Base-by-base conservation (phyloP, 2,329 filamentous ascomycete species). In the Ilyonectria sp. region DNA sequence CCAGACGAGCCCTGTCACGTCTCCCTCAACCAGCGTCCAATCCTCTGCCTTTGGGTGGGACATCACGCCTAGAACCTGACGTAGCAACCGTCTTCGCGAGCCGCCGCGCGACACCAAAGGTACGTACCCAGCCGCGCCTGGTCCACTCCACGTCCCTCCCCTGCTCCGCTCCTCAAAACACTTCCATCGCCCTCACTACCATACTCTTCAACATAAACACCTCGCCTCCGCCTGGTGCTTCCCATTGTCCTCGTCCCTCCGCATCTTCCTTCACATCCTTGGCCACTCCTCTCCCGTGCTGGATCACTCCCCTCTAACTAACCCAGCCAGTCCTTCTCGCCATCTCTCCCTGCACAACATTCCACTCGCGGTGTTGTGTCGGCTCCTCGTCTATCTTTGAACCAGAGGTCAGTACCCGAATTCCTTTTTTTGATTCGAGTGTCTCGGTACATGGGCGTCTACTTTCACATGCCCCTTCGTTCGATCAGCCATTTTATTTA, bases 161-260 rank as follows among this genome's bases (percentile, higher is more conserved):
- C 75, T 71, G 68, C 74, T 76, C 74, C 76, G 73, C 77, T 78
- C 72, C 75, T 79, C 77, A 80, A 81, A 80, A 81, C 79, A 81
- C 76, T 75, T 76, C 77, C 76, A 76, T 75, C 74, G 72, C 74
- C 78, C 76, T 80, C 77, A 79, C 76, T 52, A 75, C 69, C 70
- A 67, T 69, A 55, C 61, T 71, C 73, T 76, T 74, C 61, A 75
- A 77, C 77, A 80, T 78, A 78, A 79, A 79, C 78, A 80, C 66
- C 76, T 76, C 77, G 69, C 69, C 71, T 74, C 75, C 74, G 68
- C 72, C 69, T 69, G 68, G 69, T 70, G 66, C 60, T 69, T 65
- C 63, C 64, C 69, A 75, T 71, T 71, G 65, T 69, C 71, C 69
- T 74, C 69, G 58, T 74, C 70, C 61, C 69, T 71, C 71, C 56